Conservation (phyloP, 2,329 filamentous ascomycete genomes). For the Diatrype stigma region DNA sequence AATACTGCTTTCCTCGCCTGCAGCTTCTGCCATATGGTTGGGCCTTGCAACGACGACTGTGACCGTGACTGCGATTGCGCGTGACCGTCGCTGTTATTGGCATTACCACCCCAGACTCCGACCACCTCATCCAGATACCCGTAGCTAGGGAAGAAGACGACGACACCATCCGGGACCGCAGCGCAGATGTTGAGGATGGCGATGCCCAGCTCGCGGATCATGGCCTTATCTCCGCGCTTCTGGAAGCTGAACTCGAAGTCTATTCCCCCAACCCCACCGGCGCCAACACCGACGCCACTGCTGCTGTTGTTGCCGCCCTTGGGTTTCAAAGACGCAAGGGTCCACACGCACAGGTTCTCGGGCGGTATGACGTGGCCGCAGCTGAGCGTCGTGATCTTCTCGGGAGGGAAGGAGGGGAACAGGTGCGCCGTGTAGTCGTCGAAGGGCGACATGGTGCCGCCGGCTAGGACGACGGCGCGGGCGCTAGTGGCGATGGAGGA, state of each 20-base stretch:
- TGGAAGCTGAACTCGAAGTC: slow-evolving; percentile 86
- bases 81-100: slow-evolving; percentile 24
- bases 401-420: slow-evolving; percentile 66
- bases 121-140: slow-evolving; percentile 78
- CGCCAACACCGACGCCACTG: background rate
- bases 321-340: slow-evolving; percentile 49
- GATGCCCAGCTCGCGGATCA: slow-evolving; percentile 70
- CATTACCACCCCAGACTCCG: slow-evolving; percentile 49
- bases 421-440: slow-evolving; percentile 83
- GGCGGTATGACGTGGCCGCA: slow-evolving; percentile 91
- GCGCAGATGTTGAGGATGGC: slow-evolving; percentile 68
- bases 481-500: slow-evolving; percentile 80
- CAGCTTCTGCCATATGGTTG: slow-evolving; percentile 56
- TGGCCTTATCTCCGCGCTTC: slow-evolving; percentile 62
- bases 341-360: slow-evolving; percentile 75
- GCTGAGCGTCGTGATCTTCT: slow-evolving; percentile 73
- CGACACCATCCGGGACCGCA: slow-evolving; percentile 79
- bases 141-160: slow-evolving; percentile 96
- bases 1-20: slow-evolving; percentile 59
- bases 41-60: too few species aligned
- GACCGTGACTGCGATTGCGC: too few species aligned
- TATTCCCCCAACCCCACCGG: slow-evolving; percentile 21
- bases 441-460: slow-evolving; percentile 97
- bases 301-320: slow-evolving; percentile 8
- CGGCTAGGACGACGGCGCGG: slow-evolving; percentile 82